Conservation (phyloP, 805 yeast species). For the Saccharomyces cerevisiae region DNA sequence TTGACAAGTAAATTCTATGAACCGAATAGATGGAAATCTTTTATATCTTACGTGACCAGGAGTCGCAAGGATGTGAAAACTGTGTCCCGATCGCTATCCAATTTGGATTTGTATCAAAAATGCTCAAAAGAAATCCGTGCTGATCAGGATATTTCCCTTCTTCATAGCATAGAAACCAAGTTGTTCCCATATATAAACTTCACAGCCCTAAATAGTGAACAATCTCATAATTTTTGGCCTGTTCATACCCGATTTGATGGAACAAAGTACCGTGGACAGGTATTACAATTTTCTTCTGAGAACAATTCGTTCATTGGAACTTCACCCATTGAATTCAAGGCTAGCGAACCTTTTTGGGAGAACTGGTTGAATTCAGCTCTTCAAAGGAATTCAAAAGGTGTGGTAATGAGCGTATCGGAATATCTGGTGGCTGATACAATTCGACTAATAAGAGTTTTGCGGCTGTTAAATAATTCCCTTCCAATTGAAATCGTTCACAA, state of each 20-base stretch:
- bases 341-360: not conserved
- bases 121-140: not conserved
- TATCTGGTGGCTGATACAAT: not conserved
- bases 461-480: constrained; percentile 10
- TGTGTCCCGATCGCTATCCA: not conserved
- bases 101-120: not conserved
- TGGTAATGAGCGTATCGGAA: not conserved
- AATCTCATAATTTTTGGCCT: not conserved
- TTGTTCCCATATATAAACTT: not conserved
- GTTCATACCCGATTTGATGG: not conserved
- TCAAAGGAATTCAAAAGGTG: not conserved
- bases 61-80: not conserved
- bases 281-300: not conserved
- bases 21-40: not conserved
- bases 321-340: not conserved
- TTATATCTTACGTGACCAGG: not conserved
- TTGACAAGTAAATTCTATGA: not conserved
- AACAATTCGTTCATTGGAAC: not conserved
- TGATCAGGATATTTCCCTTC: not conserved
- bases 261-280: not conserved
- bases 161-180: not conserved
- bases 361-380: not conserved
- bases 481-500: constrained; percentile 19
- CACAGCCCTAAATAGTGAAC: not conserved
- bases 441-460: constrained; percentile 8